These are phyloP conservation scores for Sporothrix euskadiensis DNA, from an alignment of 2,329 filamentous ascomycete genomes.

Conservation along the genomic window DNA sequence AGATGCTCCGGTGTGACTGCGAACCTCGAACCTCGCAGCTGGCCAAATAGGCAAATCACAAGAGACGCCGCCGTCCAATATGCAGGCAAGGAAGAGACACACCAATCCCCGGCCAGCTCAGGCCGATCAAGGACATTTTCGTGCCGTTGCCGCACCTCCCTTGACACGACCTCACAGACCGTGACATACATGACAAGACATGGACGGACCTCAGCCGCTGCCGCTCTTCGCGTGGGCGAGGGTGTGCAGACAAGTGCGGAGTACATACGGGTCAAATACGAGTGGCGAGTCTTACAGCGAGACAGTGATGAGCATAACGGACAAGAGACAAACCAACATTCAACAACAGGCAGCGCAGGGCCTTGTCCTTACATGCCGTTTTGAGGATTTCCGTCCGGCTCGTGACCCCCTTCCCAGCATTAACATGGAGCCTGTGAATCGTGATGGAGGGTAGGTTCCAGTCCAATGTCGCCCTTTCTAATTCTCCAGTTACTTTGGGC, in stretches of 20 bases:
- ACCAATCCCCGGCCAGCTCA: slow-evolving; percentile 1
- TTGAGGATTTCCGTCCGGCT: not conserved
- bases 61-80: not conserved
- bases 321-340: not conserved
- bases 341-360: not conserved
- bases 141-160: slow-evolving; percentile 19
- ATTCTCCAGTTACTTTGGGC: not conserved
- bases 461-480: not conserved
- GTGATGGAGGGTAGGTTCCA: not conserved
- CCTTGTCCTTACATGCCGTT: not conserved
- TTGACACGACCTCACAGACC: not conserved
- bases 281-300: not conserved
- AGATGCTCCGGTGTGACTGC: slow-evolving; percentile 5
- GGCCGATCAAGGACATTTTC: slow-evolving; percentile 17
- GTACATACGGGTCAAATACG: not conserved
- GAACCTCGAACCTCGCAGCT: not conserved
- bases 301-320: not conserved
- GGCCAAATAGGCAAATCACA: not conserved
- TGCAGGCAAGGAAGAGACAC: slow-evolving; percentile 10
- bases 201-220: not conserved
- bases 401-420: not conserved
- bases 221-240: not conserved
- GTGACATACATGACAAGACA: slow-evolving; percentile 1
- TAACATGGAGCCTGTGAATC: not conserved
- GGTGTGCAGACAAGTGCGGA: not conserved